These are phyloP conservation scores for Xerocomus brunneocitrinus DNA, from an alignment of 768 basidiomycete genomes.

Conservation along the genomic window DNA sequence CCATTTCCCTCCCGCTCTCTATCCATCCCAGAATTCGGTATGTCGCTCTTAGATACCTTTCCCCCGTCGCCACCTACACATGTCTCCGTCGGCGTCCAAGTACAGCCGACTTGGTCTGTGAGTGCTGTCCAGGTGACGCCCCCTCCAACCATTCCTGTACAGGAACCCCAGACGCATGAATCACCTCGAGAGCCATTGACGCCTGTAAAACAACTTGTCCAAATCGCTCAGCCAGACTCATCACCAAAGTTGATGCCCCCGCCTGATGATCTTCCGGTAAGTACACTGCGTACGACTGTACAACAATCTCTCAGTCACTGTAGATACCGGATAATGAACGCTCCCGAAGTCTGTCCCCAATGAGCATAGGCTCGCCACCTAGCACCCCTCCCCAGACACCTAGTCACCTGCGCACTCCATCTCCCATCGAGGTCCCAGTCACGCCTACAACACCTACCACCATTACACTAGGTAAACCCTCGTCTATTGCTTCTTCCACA, in stretches of 20 bases:
- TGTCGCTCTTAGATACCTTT: conserved; percentile 27
- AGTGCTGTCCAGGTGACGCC: conserved; percentile 36
- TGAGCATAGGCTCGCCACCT: conserved; percentile 53
- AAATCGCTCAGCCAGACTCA: neutral
- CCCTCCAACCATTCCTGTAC: conserved; percentile 17
- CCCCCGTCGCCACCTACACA: conserved; percentile 22
- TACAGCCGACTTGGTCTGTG: conserved; percentile 32
- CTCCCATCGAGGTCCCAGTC: neutral
- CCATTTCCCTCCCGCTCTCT: neutral
- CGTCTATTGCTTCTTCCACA: conserved; percentile 11
- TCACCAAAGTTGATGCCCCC: conserved; percentile 15
- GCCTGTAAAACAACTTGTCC: conserved; percentile 9
- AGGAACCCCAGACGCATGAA: conserved; percentile 7
- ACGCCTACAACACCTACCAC: conserved; percentile 7
- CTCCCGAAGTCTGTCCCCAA: conserved; percentile 53
- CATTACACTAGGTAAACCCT: conserved; percentile 5
- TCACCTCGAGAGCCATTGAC: conserved; percentile 8
- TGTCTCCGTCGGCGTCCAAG: conserved; percentile 46
- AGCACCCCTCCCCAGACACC: conserved; percentile 34
- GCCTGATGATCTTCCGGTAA: conserved; percentile 19
- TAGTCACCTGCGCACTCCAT: neutral
- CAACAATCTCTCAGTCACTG: conserved; percentile 22
- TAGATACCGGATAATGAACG: conserved; percentile 29
- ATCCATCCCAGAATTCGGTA: conserved; percentile 27
- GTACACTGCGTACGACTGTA: conserved; percentile 8